Percentiles rank a stretch among this genome's conserved stretches.
phyloP scores from a whole-genome alignment of 176 grass and related monocot species.

The Stipa capillata region DNA sequence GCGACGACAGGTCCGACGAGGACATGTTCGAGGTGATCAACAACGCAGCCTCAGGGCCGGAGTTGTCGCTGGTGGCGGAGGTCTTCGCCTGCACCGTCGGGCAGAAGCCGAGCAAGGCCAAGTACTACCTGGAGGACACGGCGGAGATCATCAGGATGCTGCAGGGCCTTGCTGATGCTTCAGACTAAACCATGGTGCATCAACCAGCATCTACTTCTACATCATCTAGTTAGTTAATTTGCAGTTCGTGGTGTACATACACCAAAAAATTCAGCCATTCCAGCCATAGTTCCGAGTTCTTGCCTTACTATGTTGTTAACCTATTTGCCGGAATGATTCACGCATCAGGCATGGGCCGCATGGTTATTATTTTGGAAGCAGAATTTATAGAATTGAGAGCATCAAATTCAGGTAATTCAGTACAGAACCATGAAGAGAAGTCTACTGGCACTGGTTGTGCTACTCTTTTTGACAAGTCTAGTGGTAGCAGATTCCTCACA shows the following conservation, averaged over 20 bases:
- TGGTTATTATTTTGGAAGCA: neutral
- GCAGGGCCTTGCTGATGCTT: slow-evolving; percentile 32
- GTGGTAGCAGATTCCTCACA: neutral
- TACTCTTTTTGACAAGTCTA: neutral
- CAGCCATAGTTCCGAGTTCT: neutral
- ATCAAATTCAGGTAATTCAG: neutral
- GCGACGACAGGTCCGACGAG: slow-evolving; percentile 50
- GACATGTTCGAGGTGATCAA: slow-evolving; percentile 55
- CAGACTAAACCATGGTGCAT: neutral
- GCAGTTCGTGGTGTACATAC: neutral
- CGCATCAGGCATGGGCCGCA: too few species aligned
- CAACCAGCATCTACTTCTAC: neutral
- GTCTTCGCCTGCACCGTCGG: slow-evolving; percentile 53
- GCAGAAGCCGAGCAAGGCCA: slow-evolving; percentile 55
- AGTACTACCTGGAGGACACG: slow-evolving; percentile 52
- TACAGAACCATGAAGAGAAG: neutral
- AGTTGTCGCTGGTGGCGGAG: slow-evolving; percentile 42
- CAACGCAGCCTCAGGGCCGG: neutral
- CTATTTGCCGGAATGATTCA: neutral
- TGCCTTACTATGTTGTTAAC: too few species aligned
- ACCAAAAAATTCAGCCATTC: too few species aligned
- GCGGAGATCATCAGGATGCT: slow-evolving; percentile 47
- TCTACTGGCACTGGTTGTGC: neutral
- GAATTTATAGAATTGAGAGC: neutral
- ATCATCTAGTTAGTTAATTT: neutral